Evolutionary conservation across 2,329 filamentous ascomycete species (phyloP).

Genomic region (Cercospora sesami): DNA sequence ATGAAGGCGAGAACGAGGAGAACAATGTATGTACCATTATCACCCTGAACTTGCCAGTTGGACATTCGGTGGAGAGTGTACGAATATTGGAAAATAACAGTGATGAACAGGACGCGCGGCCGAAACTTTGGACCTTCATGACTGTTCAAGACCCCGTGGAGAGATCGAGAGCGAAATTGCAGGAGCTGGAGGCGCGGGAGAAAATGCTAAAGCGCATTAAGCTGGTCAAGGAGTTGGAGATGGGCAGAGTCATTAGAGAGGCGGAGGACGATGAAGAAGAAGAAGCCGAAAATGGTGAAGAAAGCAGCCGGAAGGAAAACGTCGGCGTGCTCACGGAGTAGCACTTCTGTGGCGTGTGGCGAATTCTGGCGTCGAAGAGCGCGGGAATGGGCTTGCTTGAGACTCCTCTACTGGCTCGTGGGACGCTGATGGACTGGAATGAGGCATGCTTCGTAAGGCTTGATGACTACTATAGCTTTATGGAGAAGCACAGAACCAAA

Average conservation of each 20-base stretch:
- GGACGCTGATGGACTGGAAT: neutral
- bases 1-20: slow-evolving; percentile 7
- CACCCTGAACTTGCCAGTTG: neutral
- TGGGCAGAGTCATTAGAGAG: neutral
- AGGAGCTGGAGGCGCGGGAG: neutral
- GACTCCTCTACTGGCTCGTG: neutral
- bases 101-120: slow-evolving; percentile 5
- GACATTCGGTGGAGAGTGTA: neutral
- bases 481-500: neutral
- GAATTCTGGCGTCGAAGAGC: slow-evolving; percentile 12
- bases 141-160: slow-evolving; percentile 13
- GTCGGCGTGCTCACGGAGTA: slow-evolving; percentile 14
- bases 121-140: slow-evolving; percentile 6
- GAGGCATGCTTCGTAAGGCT: neutral
- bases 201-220: slow-evolving; percentile 7
- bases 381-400: neutral
- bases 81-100: slow-evolving; percentile 4
- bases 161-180: neutral
- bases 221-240: slow-evolving; percentile 8
- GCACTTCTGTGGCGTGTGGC: slow-evolving; percentile 23
- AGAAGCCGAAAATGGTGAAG: slow-evolving; percentile 7
- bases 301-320: neutral
- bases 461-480: neutral
- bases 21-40: slow-evolving; percentile 14
- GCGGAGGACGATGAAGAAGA: slow-evolving; percentile 1